Percentiles rank a stretch among this genome's conserved stretches.
phyloP scores from a whole-genome alignment of 2,329 filamentous ascomycete species.

The Cucurbitaria berberidis region DNA sequence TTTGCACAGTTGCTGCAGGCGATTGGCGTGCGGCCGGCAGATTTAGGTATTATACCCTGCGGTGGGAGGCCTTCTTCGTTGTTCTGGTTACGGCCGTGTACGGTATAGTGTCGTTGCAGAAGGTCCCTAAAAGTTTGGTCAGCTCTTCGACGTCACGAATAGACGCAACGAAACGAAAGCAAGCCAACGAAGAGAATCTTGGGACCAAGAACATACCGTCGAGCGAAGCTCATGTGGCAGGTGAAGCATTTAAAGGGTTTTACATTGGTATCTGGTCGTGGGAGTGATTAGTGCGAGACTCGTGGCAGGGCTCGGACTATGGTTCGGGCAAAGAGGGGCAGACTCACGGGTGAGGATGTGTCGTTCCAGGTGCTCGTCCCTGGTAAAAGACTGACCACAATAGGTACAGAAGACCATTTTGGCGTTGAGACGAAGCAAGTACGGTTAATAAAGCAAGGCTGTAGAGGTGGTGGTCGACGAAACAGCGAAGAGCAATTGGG shows the following conservation, averaged over 20 bases:
- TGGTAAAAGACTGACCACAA: constrained; percentile 60
- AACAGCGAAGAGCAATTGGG: background rate
- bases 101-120: constrained; percentile 59
- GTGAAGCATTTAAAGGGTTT: constrained; percentile 63
- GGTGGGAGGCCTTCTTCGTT: constrained; percentile 57
- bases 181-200: background rate
- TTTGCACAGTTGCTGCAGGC: constrained; percentile 61
- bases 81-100: constrained; percentile 58
- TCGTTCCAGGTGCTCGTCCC: constrained; percentile 60
- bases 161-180: background rate
- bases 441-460: constrained; percentile 3
- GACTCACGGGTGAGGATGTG: constrained; percentile 60
- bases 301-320: background rate
- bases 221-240: constrained; percentile 61
- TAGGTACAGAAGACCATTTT: constrained; percentile 62
- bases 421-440: constrained; percentile 3
- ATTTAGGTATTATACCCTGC: constrained; percentile 59
- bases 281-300: constrained; percentile 4
- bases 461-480: constrained; percentile 1
- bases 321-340: background rate
- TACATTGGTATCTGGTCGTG: constrained; percentile 57
- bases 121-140: constrained; percentile 51
- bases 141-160: constrained; percentile 10
- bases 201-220: constrained; percentile 50
- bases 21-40: constrained; percentile 59